Base-by-base conservation (phyloP, 805 yeast genomes). In the Kuraishia floccosa region DNA sequence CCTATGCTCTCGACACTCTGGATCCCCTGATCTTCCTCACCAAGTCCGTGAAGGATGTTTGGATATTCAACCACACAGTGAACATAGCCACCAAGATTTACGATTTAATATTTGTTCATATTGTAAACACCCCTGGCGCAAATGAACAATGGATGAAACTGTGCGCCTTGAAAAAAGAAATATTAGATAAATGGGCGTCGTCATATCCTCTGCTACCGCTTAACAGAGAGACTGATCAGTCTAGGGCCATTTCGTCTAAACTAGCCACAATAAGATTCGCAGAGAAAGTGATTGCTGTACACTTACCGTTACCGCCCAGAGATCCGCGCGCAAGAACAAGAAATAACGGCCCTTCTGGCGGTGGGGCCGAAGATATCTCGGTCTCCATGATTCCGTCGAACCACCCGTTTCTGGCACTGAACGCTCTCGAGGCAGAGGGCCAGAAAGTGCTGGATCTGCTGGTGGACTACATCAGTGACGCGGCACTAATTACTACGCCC, bases 221-320 rank as follows among this genome's bases (percentile, higher is more conserved):
- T 13, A 72, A 63, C 32, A 58, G 61, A 27, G 82, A 70, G 37
- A 59, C 62, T 23, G 76, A 71, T 40, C 42, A 52, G 19, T 44
- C 58, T 22, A 65, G 76, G 48, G 66, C 73, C 28, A 52, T 74
- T 24, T 73, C 79, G 10, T 58, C 75, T 28, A 74, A 70, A 49
- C 55, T 81, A n/a, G 76, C 87, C 18, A 60, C 79, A n/a, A 58
- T 78, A 31, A 83, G 80, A 52, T 74, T 87, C 36, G 68, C 84
- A 8, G 72, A 72, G n/a, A 65, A 65, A 33, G 53, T 76, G 4
- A 61, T 76, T 10, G 58, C 63, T 22, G 64, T 69, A 1, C 85
- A 78, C 35, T 53, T 73, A 3, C 60, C 68, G 3, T 52, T 64
- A 3, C 63, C 72, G n/a, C 57, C 60, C 24, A 43, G 40, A 23